A percentile compares a stretch with the other conserved stretches of the same genome.
phyloP scores from a whole-genome alignment of 345 rosid species.

The Eucalyptus melliodora region DNA sequence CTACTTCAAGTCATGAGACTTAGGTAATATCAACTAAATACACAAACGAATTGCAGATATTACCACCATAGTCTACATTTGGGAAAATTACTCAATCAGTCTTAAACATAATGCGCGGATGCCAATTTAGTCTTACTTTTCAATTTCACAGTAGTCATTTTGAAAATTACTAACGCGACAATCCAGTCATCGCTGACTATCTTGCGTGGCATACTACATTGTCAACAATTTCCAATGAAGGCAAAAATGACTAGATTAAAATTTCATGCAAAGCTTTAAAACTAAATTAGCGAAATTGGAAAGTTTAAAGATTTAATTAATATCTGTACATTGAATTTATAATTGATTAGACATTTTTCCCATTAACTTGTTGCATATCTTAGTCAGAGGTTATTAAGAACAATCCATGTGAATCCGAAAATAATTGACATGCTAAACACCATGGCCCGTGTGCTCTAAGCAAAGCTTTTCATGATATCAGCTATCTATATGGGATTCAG shows the following conservation, averaged over 20 bases:
- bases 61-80: background rate
- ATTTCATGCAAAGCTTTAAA: rapidly evolving
- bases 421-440: background rate
- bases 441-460: background rate
- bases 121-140: background rate
- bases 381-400: background rate
- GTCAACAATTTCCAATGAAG: background rate
- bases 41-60: background rate
- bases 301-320: background rate
- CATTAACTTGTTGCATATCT: background rate
- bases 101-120: background rate
- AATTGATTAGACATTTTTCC: background rate
- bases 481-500: background rate
- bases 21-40: background rate
- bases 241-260: background rate
- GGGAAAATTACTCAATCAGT: background rate
- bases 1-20: background rate
- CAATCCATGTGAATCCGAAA: background rate
- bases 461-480: background rate
- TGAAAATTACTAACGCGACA: rapidly evolving
- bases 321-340: background rate
- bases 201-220: background rate
- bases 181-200: rapidly evolving
- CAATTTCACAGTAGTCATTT: background rate
- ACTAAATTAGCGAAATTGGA: background rate